These are phyloP conservation scores for Pyropia yezoensis DNA, from an alignment of 23 red algal genomes.

Conservation along the genomic window DNA sequence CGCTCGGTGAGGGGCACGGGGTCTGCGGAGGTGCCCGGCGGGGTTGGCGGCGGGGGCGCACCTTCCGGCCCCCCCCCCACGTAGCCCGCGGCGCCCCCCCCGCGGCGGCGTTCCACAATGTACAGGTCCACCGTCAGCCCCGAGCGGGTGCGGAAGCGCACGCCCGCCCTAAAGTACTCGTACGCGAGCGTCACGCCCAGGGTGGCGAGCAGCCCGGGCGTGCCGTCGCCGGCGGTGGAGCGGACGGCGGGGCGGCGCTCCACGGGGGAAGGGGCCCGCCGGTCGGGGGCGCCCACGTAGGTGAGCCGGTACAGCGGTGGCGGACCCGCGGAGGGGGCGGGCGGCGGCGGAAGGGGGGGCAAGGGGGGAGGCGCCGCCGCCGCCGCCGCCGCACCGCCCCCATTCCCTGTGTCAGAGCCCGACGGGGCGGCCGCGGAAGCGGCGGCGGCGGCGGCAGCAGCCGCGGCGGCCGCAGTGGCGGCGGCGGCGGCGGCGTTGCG, in stretches of 20 bases:
- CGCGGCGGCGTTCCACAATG: constrained; percentile 19
- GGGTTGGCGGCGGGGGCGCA: too few relatives aligned
- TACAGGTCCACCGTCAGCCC: constrained; percentile 26
- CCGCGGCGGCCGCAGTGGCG: too few relatives aligned
- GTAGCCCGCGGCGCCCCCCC: constrained; percentile 3
- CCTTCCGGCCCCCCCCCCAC: not conserved
- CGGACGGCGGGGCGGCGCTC: constrained; percentile 17
- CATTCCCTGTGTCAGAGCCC: too few relatives aligned
- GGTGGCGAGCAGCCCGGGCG: constrained; percentile 3
- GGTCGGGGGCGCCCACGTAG: constrained; percentile 12
- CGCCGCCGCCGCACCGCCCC: too few relatives aligned
- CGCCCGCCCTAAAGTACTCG: constrained; percentile 31
- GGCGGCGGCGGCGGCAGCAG: too few relatives aligned
- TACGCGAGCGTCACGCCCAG: constrained; percentile 22
- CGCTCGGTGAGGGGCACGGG: constrained; percentile 5
- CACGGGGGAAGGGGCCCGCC: constrained; percentile 15
- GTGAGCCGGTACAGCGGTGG: constrained; percentile 6
- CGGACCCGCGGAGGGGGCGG: not conserved
- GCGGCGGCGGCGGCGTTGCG: too few relatives aligned
- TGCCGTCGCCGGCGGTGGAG: constrained; percentile 3
- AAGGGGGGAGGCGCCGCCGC: too few relatives aligned
- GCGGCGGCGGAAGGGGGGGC: not conserved
- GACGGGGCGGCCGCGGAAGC: too few relatives aligned
- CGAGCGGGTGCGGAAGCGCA: constrained; percentile 21
- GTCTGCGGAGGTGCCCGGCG: too few relatives aligned